Conservation (phyloP, 495 filamentous ascomycete species). For the Xylaria telfairii region DNA sequence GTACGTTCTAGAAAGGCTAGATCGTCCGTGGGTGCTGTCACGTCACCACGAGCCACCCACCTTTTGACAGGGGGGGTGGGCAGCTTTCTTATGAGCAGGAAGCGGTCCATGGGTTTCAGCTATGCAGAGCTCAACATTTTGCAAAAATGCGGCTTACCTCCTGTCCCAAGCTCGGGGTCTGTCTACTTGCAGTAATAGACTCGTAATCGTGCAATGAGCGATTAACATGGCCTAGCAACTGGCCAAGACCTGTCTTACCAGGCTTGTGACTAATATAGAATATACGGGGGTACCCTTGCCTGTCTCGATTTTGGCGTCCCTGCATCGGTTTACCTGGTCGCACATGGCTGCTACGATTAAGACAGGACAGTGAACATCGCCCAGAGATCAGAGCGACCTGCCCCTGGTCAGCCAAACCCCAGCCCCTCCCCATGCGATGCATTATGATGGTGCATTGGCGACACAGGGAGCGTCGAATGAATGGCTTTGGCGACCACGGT, state of each 20-base stretch:
- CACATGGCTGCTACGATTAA: constrained; percentile 23
- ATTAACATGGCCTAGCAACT: neutral
- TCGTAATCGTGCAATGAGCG: neutral
- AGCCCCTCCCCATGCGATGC: constrained; percentile 26
- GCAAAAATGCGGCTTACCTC: constrained; percentile 6
- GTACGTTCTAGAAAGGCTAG: constrained; percentile 11
- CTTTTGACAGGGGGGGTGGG: constrained; percentile 6
- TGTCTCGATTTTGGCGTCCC: constrained; percentile 20
- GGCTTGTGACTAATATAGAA: neutral
- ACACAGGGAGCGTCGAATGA: constrained; percentile 5
- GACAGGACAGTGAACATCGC: constrained; percentile 1
- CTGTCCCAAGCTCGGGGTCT: too few relatives aligned
- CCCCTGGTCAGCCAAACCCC: constrained; percentile 16
- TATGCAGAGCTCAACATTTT: neutral
- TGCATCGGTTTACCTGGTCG: constrained; percentile 25
- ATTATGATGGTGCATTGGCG: constrained; percentile 24
- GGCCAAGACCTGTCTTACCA: neutral
- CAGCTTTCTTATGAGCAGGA: neutral
- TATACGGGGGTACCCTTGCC: constrained; percentile 16
- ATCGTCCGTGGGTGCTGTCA: constrained; percentile 7
- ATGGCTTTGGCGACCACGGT: neutral
- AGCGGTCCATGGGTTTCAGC: neutral
- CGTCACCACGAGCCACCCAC: constrained; percentile 13
- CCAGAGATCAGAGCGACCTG: constrained; percentile 19
- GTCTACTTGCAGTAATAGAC: neutral